Evolutionary conservation across 2,329 filamentous ascomycete species (phyloP), one percentile per base, ranked within the genome.

Genomic region (Helminthosporium solani): DNA sequence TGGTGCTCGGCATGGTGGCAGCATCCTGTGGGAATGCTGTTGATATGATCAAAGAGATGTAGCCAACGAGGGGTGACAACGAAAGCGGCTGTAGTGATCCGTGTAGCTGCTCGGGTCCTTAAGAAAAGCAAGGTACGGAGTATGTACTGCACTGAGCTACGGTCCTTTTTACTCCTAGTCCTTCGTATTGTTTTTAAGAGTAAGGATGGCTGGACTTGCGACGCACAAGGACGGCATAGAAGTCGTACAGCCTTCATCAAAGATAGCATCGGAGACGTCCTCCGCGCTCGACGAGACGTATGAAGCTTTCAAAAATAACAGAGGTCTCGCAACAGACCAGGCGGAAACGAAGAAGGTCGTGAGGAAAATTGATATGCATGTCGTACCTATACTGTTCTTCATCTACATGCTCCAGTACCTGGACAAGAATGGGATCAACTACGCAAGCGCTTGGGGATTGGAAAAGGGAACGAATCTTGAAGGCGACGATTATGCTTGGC

Each of bases 401-500:
- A 64, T 52, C 9, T 68, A 73, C 49, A 54, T 73, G 3, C 42
- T 73, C 33, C 71, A 73, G 44, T 69, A 73, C 46, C 61, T 74
- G 3, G 71, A 74, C 47, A 74, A 74, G 62, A 77, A 77, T 56
- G 70, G 71, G 0, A 72, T 77, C 61, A 78, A 77, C 53, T 80
- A 79, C 58, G 75, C 76, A 7, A 74, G 72, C 45, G 73, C 73
- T 0, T 80, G 75, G 53, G 77, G 76, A 0, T 59, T 80, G 11
- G 62, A 75, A 34, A 60, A 75, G 27, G 76, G 72, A 1, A 77
- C 75, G 0, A 62, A 79, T 42, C 66, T 82, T 11, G 58, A 49
- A 15, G 52, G 49, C 3, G 51, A 54, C 18, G 54, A 57, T 20
- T 57, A 57, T 40, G 50, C 56, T 42, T 51, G 53, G 53, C 40